Evolutionary conservation across 2,329 filamentous ascomycete genomes (phyloP).

Genomic region (Paracoccidioides brasiliensis): DNA sequence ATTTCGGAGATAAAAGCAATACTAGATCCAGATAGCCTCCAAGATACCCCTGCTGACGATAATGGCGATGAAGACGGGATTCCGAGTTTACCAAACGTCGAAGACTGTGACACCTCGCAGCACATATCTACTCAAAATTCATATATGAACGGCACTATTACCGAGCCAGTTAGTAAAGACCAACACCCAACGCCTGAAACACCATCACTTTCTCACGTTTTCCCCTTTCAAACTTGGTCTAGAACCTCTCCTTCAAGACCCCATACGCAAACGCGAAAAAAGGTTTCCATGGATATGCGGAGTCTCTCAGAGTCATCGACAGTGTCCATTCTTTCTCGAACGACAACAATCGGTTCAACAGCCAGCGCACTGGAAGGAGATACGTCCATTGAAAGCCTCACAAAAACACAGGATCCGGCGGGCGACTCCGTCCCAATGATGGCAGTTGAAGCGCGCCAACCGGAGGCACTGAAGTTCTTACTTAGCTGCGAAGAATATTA

Average conservation of each 20-base stretch:
- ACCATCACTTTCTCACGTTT: constrained; percentile 60
- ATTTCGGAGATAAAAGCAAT: constrained; percentile 62
- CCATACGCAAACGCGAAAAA: constrained; percentile 40
- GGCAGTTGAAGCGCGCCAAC: constrained; percentile 61
- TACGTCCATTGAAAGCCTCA: constrained; percentile 58
- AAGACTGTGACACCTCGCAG: constrained; percentile 17
- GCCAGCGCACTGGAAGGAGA: constrained; percentile 69
- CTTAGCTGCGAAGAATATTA: constrained; percentile 67
- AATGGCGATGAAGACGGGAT: constrained; percentile 29
- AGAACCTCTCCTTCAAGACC: constrained; percentile 14
- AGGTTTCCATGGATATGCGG: constrained; percentile 76
- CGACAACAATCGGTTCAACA: constrained; percentile 63
- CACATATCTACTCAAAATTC: constrained; percentile 14
- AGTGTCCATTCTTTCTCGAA: constrained; percentile 67
- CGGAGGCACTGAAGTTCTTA: constrained; percentile 64
- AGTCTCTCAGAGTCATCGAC: constrained; percentile 81
- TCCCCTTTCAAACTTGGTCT: constrained; percentile 65
- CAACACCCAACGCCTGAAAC: constrained; percentile 14
- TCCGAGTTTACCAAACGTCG: constrained; percentile 21
- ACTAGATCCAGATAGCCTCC: constrained; percentile 55
- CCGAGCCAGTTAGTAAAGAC: constrained; percentile 12
- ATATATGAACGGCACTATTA: constrained; percentile 14
- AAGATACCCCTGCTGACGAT: constrained; percentile 21
- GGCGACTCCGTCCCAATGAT: constrained; percentile 86
- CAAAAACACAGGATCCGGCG: constrained; percentile 43